Base-by-base conservation (phyloP, 345 rosid species). In the Pseudoturritis turrita region DNA sequence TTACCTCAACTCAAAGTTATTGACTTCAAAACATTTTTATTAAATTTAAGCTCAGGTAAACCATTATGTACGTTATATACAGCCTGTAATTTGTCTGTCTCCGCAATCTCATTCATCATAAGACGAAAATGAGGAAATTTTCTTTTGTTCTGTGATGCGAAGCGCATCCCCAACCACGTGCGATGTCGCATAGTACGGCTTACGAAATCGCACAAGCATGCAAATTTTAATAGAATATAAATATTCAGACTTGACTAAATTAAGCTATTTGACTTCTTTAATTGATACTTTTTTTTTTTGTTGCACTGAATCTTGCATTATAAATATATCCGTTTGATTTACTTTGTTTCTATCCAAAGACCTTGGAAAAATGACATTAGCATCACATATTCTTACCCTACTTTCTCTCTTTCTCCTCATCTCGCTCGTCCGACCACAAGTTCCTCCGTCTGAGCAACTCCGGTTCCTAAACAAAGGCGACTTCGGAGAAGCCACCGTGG, bases 381-480 rank as follows among this genome's bases (percentile, higher is more conserved):
- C 59, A 22, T 65, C 25, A 65, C 47, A 36, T 22, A 7, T 36
- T 28, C 63, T 26, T 40, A 68, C 14, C 40, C 49, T 67, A 8
- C 52, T 69, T 21, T 69, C 46, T 56, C 45, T 58, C 3, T 56
- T 13, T 46, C 33, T 63, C 46, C 45, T 43, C 22, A 49, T 45
- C 33, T 52, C n/a, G 2, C 14, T 72, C 3, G 62, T 65, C 39
- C 51, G 29, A 19, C 17, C 70, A 19, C 28, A 52, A 40, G 63
- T 62, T 72, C 70, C 54, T 61, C 76, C 70, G 1, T 8, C 17
- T 13, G 76, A 62, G 45, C 68, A 52, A 40, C 62, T 62, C 26
- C 39, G 18, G 1, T 62, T 23, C 37, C 68, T 85, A 15, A 85
- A 86, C 39, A 73, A 65, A 5, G 88, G 89, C 1, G 83, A 77